Evolutionary conservation across 2,329 filamentous ascomycete species (phyloP), one percentile per base, ranked within the genome.

Genomic region (Neonectria magnoliae): DNA sequence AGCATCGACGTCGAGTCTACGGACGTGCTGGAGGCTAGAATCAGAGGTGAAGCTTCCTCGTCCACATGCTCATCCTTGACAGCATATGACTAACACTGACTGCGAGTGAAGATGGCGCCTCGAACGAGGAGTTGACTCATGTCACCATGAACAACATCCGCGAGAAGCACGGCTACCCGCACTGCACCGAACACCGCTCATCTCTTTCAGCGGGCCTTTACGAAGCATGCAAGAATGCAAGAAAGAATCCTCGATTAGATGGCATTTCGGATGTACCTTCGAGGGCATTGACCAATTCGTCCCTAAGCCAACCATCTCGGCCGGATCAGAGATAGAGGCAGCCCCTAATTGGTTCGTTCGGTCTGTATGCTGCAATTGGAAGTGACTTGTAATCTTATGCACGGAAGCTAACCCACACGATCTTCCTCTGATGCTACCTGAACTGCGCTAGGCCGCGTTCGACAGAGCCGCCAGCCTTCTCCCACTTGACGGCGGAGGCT

Each of bases 171-270:
- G 87, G 87, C 38, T 93, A 91, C 75, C 89, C 91, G 0, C 92
- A 95, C 79, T 93, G 92, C 86, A 91, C 93, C 5, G 92, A 91
- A 8, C 93, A 96, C 76, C 88, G 93, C 20, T 85, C 90, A 0
- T 91, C 90, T 9, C 84, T 95, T 4, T 91, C 92, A 6, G 86
- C 86, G 38, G 86, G 87, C 6, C 80, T 95, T 33, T 94, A 89
- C 77, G 83, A 91, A 52, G 91, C 87, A n/a, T 94, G 92, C 79
- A 82, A 88, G 72, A 81, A n/a, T 94, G 92, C 79, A 82, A 88
- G 72, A 81, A 82, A 51, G 84, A 92, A 72, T 76, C 84, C 18
- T 82, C 82, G 38, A 89, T 95, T 75, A 88, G 78, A 7, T 94
- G 95, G 80, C 85, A 90, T 77, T 92, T 94, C 74, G 83, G 85